Base-by-base conservation (phyloP, 495 filamentous ascomycete genomes). In the Lasiosphaeria hispida region DNA sequence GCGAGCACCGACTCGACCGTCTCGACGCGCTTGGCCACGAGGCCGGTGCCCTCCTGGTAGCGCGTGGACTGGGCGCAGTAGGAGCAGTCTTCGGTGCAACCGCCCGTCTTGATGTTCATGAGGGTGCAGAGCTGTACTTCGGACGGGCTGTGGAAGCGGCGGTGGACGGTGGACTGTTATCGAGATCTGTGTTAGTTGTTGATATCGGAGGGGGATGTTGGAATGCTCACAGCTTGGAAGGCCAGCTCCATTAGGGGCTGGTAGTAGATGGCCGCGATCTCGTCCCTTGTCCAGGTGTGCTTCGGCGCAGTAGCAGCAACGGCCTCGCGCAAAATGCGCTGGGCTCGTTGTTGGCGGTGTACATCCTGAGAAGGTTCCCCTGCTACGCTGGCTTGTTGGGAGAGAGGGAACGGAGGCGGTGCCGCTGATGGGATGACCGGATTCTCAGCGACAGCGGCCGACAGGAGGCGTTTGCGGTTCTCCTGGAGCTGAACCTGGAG, bases 61-160 rank as follows among this genome's bases (percentile, higher is more conserved):
- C 87, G 85, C 14, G 86, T 89, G 8, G 89, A 91, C 70, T 95
- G 90, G 7, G 90, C 89, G 71, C 90, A 95, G 79, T 93, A 95
- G 33, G 85, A 87, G 68, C 90, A 95, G 75, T 95, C 90, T 69
- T 93, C 90, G 66, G 80, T 85, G 71, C 90, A 95, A 23, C 90
- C 90, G 47, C 90, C 90, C n/a, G 89, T 93, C 63, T 94, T 95
- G 80, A 95, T 95, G 79, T 92, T 93, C 87, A 93, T 91, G 52
- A 95, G 77, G 1, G 90, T 95, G 77, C 90, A 93, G 76, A 93
- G 87, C 68, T 95, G 90, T 67, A 95, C 86, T 6, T 86, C 80
- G 35, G 83, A 74, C 37, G 90, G 89, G 70, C 85, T 80, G 74
- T 93, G 90, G 75, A 92, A 92, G 56, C 85, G 85, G 34, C 89